Percentiles rank a stretch among this genome's conserved stretches.
phyloP scores from a whole-genome alignment of 139 green algal genomes.

The Chara braunii region DNA sequence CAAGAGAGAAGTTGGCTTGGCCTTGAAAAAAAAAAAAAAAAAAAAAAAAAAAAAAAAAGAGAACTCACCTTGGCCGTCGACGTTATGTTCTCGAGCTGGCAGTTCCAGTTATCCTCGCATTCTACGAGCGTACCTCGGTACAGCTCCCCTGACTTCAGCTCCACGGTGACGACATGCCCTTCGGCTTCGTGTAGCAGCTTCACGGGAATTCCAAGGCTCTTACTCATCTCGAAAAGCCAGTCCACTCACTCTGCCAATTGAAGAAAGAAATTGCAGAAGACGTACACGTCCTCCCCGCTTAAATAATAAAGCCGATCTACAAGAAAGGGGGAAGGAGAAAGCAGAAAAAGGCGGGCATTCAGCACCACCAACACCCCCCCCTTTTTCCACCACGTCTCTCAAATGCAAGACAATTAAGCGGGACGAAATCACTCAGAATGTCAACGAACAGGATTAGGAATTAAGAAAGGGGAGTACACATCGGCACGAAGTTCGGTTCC shows the following conservation, averaged over 20 bases:
- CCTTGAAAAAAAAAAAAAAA: neutral
- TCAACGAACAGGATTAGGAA: too few species aligned
- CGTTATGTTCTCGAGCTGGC: constrained; percentile 86
- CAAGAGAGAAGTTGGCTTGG: neutral
- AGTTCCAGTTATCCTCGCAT: constrained; percentile 98
- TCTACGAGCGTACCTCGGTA: constrained; percentile 87
- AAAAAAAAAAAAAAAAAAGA: too few species aligned
- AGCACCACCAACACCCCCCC: too few species aligned
- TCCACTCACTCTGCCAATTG: constrained; percentile 34
- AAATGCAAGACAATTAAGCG: too few species aligned
- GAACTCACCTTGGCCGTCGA: constrained; percentile 67
- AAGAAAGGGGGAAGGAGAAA: too few species aligned
- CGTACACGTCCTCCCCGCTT: neutral
- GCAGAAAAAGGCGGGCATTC: neutral
- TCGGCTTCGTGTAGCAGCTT: constrained; percentile 97
- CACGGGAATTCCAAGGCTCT: constrained; percentile 71
- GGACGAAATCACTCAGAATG: too few species aligned
- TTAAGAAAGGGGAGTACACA: too few species aligned
- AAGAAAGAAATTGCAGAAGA: neutral
- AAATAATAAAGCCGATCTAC: neutral
- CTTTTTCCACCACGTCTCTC: too few species aligned
- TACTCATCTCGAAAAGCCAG: too few species aligned
- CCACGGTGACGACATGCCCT: constrained; percentile 89
- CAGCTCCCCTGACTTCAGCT: constrained; percentile 92
- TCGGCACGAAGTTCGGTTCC: too few species aligned